Conservation (phyloP, 2,329 filamentous ascomycete genomes). For the Colletotrichum limetticola region DNA sequence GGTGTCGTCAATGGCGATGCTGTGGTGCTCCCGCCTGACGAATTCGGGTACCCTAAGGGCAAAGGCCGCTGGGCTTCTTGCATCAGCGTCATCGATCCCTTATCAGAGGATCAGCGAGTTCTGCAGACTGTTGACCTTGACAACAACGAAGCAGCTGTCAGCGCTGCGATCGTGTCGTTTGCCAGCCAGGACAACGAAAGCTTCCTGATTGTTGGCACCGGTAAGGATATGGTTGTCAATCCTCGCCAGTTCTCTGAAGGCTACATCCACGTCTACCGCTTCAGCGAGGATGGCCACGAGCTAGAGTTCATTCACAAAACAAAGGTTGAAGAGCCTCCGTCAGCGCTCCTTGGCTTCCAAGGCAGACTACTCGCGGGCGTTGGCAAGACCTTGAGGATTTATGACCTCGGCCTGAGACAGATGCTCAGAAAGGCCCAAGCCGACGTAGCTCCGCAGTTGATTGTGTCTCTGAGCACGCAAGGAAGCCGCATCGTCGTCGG, state of each 20-base stretch:
- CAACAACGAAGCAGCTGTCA: slow-evolving; percentile 92
- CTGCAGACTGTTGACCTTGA: slow-evolving; percentile 83
- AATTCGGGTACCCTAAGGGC: slow-evolving; percentile 89
- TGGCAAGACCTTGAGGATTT: slow-evolving; percentile 84
- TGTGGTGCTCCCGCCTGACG: slow-evolving; percentile 76
- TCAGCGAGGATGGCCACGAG: slow-evolving; percentile 86
- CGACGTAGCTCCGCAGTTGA: slow-evolving; percentile 81
- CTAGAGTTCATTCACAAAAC: slow-evolving; percentile 98
- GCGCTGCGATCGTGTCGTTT: slow-evolving; percentile 85
- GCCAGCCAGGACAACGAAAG: slow-evolving; percentile 87
- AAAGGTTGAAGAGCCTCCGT: slow-evolving; percentile 86
- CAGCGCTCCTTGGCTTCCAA: slow-evolving; percentile 93
- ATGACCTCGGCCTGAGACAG: slow-evolving; percentile 93
- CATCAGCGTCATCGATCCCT: slow-evolving; percentile 89
- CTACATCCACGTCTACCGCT: slow-evolving; percentile 92
- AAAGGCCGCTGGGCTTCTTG: slow-evolving; percentile 94
- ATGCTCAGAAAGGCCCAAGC: slow-evolving; percentile 92
- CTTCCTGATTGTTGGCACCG: slow-evolving; percentile 94
- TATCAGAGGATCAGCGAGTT: slow-evolving; percentile 75
- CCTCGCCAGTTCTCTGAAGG: slow-evolving; percentile 81
- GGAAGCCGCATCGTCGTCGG: slow-evolving; percentile 92
- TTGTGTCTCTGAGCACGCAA: slow-evolving; percentile 89
- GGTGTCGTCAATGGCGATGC: slow-evolving; percentile 77
- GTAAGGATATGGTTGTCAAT: slow-evolving; percentile 85
- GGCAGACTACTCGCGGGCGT: slow-evolving; percentile 89